A percentile compares a stretch with the other conserved stretches of the same genome.
Conservation (phyloP, 805 yeast genomes). For the Maudiozyma bulderi region DNA sequence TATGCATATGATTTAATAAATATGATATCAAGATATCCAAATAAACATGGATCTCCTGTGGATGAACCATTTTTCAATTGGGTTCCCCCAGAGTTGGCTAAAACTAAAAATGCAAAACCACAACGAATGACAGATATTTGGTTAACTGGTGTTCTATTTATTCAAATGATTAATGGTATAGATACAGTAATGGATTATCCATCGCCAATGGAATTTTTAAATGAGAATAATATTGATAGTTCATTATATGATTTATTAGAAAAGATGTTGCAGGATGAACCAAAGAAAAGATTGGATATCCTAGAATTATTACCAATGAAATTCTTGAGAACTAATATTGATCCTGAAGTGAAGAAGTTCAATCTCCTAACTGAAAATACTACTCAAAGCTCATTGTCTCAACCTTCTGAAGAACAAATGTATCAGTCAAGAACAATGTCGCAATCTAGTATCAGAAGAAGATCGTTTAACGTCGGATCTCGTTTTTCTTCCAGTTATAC, state of each 20-base stretch:
- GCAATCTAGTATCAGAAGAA: slow-evolving; percentile 25
- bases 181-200: slow-evolving; percentile 44
- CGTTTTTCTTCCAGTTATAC: slow-evolving; percentile 27
- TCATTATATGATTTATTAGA: slow-evolving; percentile 57
- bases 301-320: slow-evolving; percentile 76
- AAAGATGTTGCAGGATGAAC: slow-evolving; percentile 53
- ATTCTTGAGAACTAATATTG: slow-evolving; percentile 69
- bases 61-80: slow-evolving; percentile 34
- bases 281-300: slow-evolving; percentile 70
- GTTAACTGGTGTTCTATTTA: slow-evolving; percentile 77
- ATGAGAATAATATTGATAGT: slow-evolving; percentile 38
- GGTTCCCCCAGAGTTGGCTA: slow-evolving; percentile 69
- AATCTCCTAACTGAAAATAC: slow-evolving; percentile 11
- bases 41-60: slow-evolving; percentile 18
- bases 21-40: slow-evolving; percentile 33
- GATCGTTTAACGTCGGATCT: slow-evolving; percentile 35
- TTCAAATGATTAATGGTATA: slow-evolving; percentile 54
- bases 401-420: slow-evolving; percentile 5
- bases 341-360: slow-evolving; percentile 25
- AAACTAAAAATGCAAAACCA: slow-evolving; percentile 35
- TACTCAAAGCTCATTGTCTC: slow-evolving; percentile 1
- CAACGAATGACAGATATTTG: slow-evolving; percentile 85
- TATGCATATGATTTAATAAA: slow-evolving; percentile 43
- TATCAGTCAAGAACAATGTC: slow-evolving; percentile 16
- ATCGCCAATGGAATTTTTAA: slow-evolving; percentile 57